Evolutionary conservation across 202 grass and related monocot genomes (phyloP), one percentile per base, ranked within the genome.

Genomic region (Musa balbisiana): DNA sequence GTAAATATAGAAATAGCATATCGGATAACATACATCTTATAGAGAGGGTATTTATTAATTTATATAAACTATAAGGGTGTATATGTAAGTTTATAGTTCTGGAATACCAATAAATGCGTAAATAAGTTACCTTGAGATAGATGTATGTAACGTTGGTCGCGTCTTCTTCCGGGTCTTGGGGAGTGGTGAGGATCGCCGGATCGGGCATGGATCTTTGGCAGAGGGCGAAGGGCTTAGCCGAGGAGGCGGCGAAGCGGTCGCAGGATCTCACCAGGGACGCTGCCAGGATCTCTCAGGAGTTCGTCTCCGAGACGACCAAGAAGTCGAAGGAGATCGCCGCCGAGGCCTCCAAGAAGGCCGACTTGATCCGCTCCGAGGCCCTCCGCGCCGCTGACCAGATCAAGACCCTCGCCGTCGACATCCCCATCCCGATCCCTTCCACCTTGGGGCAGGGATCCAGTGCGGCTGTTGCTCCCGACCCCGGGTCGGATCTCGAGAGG

Each of bases 321-420:
- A 94, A 90, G 72, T 98, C 95, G 26, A 83, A 77, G 72, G 95
- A 98, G 79, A 79, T 98, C 51, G 95, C 95, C 6, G 89, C 85
- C n/a, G 95, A 94, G 89, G 95, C 95, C 20, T 85, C 95, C 13
- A 98, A 98, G 89, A 88, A 89, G 72, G 95, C 95, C 11, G 95
- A 98, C 73, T 71, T 98, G 58, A 73, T 98, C 68, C 68, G 78
- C 49, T 53, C 69, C n/a, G 78, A 80, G 68, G 78, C 78, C 55
- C 33, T 80, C 55, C 27, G 69, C 12, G 78, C 78, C 9, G 95
- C 95, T 2, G 91, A 89, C 43, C 95, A 98, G 85, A 89, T 94
- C 87, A 98, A 83, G 84, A 88, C 87, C 60, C 84, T 98, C 62
- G 77, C 95, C 4, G 10, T 27, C 49, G 78, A 73, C 49, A 72